Evolutionary conservation across 768 basidiomycete species (phyloP), one percentile per base, ranked within the genome.

Genomic region (Boletus edulis): DNA sequence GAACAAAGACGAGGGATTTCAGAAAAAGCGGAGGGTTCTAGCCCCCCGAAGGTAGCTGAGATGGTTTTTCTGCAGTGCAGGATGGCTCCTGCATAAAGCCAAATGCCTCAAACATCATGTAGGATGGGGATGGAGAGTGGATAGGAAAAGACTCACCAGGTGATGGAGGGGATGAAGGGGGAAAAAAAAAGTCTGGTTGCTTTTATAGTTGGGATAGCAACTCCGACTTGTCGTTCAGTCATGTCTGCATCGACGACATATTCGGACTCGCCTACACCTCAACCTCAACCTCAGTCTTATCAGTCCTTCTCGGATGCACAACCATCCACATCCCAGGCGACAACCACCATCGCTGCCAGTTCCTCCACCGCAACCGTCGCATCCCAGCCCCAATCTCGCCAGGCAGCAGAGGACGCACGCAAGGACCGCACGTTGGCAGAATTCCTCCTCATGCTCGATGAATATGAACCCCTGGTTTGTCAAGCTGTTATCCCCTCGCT

Each of bases 361-460:
- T 46, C 65, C 39, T 48, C 73, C 49, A 46, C 61, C 31, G 38
- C 38, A n/a, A 39, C 38, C 38, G 38, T n/a, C 38, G 40, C 61
- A 31, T 42, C 61, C 29, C 76, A 66, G 42, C 75, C 67, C 20
- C 81, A 83, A 60, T 76, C 86, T 3, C 82, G 87, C 41, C 86
- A 89, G 61, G 83, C 82, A 7, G 82, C 87, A 17, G 90, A 91
- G 63, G 87, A 89, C 58, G 91, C 90, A 0, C 77, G 90, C 62
- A 93, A 93, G 66, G 95, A 98, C 73, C 80, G 89, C 47, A 95
- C 91, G 1, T 71, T 98, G 46, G 91, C 91, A 6, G 94, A 98
- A 67, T 95, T 98, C 64, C 80, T 98, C 77, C 78, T 95, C 38
- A 93, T 96, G 92, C 77, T 98, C 32, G 96, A 98, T 63, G 94